Percentiles rank a stretch among this genome's conserved stretches.
Conservation (phyloP, 1,139 yeast genomes). For the Candida sp. region DNA sequence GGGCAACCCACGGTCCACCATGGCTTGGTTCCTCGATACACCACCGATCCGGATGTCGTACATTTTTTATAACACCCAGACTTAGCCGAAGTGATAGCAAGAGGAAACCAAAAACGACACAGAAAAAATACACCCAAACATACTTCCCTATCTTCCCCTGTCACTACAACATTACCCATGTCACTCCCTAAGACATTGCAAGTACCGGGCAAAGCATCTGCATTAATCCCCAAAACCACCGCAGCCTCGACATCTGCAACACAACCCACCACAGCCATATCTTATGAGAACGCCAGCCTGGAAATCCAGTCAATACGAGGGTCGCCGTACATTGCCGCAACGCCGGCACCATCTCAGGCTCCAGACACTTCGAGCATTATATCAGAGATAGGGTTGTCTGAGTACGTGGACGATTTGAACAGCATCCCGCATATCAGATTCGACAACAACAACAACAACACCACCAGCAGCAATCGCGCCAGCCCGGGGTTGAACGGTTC, state of each 20-base stretch:
- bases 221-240: constrained; percentile 5
- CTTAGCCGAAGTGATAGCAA: too few relatives aligned
- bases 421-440: constrained; percentile 2
- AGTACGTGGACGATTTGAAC: constrained; percentile 9
- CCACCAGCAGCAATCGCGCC: too few relatives aligned
- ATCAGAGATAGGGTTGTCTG: constrained; percentile 10
- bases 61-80: too few relatives aligned
- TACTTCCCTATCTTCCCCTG: too few relatives aligned
- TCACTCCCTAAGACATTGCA: constrained; percentile 5
- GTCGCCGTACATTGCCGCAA: constrained; percentile 8
- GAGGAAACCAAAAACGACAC: not conserved
- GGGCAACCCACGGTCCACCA: too few relatives aligned
- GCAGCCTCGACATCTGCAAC: constrained; percentile 4
- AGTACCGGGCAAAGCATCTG: constrained; percentile 6
- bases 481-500: not conserved
- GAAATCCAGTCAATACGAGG: constrained; percentile 11
- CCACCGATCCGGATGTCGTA: too few relatives aligned
- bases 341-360: constrained; percentile 1
- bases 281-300: constrained; percentile 14
- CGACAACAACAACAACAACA: constrained; percentile 1
- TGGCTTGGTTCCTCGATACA: too few relatives aligned
- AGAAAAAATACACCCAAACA: too few relatives aligned
- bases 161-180: too few relatives aligned
- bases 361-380: constrained; percentile 8
- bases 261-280: constrained; percentile 13